Evolutionary conservation across 1,284 basidiomycete species (phyloP).

Genomic region (Trametes pubescens): DNA sequence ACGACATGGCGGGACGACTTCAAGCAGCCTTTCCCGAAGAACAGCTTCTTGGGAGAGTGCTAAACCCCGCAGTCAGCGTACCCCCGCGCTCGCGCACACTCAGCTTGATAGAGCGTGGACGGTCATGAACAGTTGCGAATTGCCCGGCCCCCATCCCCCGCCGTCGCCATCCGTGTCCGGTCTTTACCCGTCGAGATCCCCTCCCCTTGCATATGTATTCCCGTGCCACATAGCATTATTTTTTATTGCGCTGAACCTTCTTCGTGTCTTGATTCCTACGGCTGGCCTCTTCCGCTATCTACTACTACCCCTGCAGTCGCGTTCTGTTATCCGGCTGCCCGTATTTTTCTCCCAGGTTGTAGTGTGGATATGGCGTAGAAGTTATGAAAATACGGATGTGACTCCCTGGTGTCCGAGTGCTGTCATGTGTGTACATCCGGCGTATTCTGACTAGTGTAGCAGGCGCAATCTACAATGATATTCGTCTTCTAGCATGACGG

Average conservation of each 20-base stretch:
- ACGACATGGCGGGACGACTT: conserved; percentile 58
- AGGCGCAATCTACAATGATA: too few species aligned
- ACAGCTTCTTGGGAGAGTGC: conserved; percentile 49
- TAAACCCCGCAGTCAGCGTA: background rate
- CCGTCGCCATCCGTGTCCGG: conserved; percentile 10
- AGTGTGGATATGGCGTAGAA: conserved; percentile 11
- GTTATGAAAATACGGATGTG: conserved; percentile 1
- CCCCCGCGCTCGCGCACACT: background rate
- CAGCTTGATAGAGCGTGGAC: background rate
- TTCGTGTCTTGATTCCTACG: conserved; percentile 7
- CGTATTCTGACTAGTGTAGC: too few species aligned
- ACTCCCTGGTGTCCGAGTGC: background rate
- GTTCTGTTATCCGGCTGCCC: conserved; percentile 3
- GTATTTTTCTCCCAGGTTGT: conserved; percentile 1
- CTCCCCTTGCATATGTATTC: conserved; percentile 16
- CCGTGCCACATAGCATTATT: background rate
- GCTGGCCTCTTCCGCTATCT: conserved; percentile 7
- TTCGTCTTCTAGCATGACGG: too few species aligned
- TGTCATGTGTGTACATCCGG: too few species aligned
- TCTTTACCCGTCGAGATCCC: conserved; percentile 7
- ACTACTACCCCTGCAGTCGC: conserved; percentile 1
- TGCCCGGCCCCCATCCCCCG: background rate
- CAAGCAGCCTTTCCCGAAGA: conserved; percentile 71
- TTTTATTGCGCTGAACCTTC: conserved; percentile 4
- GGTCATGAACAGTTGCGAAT: conserved; percentile 3